Evolutionary conservation across 1,284 basidiomycete species (phyloP), one percentile per base, ranked within the genome.

Genomic region (Mycena sp.): DNA sequence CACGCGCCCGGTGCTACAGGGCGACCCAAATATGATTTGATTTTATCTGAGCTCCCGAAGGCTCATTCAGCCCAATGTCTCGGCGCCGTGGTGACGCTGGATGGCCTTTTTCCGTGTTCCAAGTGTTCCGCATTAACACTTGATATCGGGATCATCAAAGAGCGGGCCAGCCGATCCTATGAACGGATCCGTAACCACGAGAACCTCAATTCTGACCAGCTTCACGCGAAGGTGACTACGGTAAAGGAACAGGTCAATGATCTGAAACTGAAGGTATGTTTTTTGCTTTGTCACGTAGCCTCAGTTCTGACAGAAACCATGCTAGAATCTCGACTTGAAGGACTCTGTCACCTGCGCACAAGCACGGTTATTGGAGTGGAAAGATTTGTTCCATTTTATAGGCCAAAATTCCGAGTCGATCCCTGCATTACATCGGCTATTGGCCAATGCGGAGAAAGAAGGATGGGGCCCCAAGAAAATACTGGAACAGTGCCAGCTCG

Each of bases 261-360:
- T 25, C 38, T 58, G 5, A 50, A 51, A 35, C 57, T 51, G 25
- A 41, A 58, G 46, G 57, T 58, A 51, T 21, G 6, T 16, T 40
- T 23, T 52, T 10, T 41, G 25, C n/a, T n/a, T 41, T 7, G 38
- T 40, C 9, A 32, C 38, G 14, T 26, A 43, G n/a, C 17, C 40
- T 43, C 17, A 43, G 21, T 9, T n/a, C 21, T 43, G 40, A 43
- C 6, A 9, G 14, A 43, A 43, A n/a, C 21, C 19, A n/a, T 4
- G 6, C 37, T 21, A 38, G 35, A 54, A 54, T 54, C 12, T 40
- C 21, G 7, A 38, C 19, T 16, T 41, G 12, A n/a, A 38, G 9
- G 40, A 43, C n/a, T 43, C 40, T 17, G 9, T 43, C 21, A 43
- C 21, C 9, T 17, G 40, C 40, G 40, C 40, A 23, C 40, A 23